Base-by-base conservation (phyloP, 441 rosid genomes). In the Croton setiger region DNA sequence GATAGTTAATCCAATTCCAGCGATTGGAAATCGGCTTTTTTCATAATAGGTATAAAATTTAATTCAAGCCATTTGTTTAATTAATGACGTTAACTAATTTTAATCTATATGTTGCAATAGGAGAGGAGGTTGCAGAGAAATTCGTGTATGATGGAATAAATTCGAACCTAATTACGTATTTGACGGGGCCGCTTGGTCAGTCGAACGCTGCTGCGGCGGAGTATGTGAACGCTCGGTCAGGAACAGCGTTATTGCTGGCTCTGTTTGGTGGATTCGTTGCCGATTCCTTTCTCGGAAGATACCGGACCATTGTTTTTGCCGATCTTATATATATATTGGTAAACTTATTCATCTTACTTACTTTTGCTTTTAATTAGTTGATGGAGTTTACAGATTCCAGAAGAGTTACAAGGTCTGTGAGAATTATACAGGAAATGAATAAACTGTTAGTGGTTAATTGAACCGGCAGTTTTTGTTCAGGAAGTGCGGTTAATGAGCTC, bases 281-380 rank as follows among this genome's bases (percentile, higher is more conserved):
- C 11, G 92, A 89, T 75, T 80, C 89, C 10, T 86, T 77, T 67
- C 81, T 85, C 13, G 91, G 96, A 15, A 85, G 91, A 63, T 89
- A 69, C 73, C 84, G 82, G 27, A 82, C 86, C 21, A 81, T 87
- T 52, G 14, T 86, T 69, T 47, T 78, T 8, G 83, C 90, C 59
- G 83, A 87, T 15, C 66, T 80, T 43, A 55, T 87, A 56, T 89
- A 87, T 66, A 69, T 85, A 44, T 49, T 84, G 83, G 94, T 88
- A 74, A 65, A 53, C 0, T 49, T 20, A 56, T 41, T 37, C n/a
- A 5, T 3, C 23, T 55, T 11, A 12, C 31, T 27, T 27, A 27
- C 31, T 4, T 7, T 54, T 56, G 23, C 2, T n/a, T 17, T 54
- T 39, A 39, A 39, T 39, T 39, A 39, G 9, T 4, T 8, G 1